Evolutionary conservation across 2,329 filamentous ascomycete genomes (phyloP).

Genomic region (Penicillium sp.): DNA sequence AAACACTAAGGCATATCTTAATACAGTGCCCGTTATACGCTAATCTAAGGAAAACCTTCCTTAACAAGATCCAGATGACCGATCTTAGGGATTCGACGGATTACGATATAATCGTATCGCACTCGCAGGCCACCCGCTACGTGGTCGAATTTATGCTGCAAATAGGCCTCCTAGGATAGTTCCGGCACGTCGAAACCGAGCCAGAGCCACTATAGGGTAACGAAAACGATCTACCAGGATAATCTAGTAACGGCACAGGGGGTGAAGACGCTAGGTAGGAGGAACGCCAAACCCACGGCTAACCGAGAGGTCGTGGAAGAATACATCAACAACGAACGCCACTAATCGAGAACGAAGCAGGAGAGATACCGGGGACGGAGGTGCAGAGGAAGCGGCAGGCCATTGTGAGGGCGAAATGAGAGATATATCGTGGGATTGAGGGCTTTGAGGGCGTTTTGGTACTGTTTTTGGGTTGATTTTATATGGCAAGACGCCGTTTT

Average conservation of each 20-base stretch:
- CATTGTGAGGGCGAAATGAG: background rate
- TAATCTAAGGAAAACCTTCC: background rate
- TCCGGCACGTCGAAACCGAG: background rate
- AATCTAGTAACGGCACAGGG: background rate
- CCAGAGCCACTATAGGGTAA: background rate
- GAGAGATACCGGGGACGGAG: background rate
- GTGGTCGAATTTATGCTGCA: background rate
- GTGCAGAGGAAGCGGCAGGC: background rate
- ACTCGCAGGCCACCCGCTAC: background rate
- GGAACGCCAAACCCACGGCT: background rate
- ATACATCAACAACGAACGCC: background rate
- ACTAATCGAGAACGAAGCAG: background rate
- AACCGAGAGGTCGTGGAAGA: background rate
- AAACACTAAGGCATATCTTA: background rate
- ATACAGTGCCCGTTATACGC: background rate
- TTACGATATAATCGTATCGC: background rate
- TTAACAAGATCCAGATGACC: background rate
- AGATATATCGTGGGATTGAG: background rate
- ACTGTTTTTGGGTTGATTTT: background rate
- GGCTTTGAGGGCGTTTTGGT: background rate
- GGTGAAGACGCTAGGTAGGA: background rate
- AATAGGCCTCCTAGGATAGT: background rate
- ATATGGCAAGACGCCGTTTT: background rate
- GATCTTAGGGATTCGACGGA: background rate
- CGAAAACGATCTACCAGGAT: background rate